Percentiles rank a stretch among this genome's conserved stretches.
Evolutionary conservation across 73 alveolate species (phyloP).

Genomic region (Diophrys appendiculata): DNA sequence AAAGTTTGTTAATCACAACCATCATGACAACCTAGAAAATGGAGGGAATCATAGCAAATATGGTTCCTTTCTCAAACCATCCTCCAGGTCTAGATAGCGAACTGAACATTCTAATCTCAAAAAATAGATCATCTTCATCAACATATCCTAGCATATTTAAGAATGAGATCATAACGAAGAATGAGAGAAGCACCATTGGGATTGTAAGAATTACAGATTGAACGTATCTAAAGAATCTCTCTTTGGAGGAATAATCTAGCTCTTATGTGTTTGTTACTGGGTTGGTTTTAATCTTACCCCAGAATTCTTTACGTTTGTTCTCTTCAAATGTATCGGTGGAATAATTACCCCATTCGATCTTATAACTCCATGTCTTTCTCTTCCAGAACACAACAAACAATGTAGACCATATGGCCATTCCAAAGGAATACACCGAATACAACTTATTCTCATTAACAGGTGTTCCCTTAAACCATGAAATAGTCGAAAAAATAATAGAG

Average conservation of each 20-base stretch:
- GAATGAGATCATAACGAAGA: slow-evolving; percentile 41
- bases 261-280: slow-evolving; percentile 55
- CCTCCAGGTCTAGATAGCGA: slow-evolving; percentile 43
- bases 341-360: slow-evolving; percentile 57
- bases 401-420: slow-evolving; percentile 58
- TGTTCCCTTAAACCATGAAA: background rate
- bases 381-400: slow-evolving; percentile 58
- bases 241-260: slow-evolving; percentile 34
- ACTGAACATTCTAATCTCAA: slow-evolving; percentile 47
- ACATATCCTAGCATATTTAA: slow-evolving; percentile 56
- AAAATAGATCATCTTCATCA: slow-evolving; percentile 33
- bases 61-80: slow-evolving; percentile 44
- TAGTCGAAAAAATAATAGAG: background rate
- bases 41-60: slow-evolving; percentile 49
- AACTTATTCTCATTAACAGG: slow-evolving; percentile 11
- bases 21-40: slow-evolving; percentile 32
- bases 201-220: slow-evolving; percentile 33
- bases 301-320: slow-evolving; percentile 51
- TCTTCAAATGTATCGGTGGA: background rate
- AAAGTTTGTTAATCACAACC: slow-evolving; percentile 35
- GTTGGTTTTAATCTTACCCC: slow-evolving; percentile 46
- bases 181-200: slow-evolving; percentile 42
- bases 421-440: slow-evolving; percentile 32
- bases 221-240: slow-evolving; percentile 40
- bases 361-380: slow-evolving; percentile 15